Evolutionary conservation across 1,284 basidiomycete genomes (phyloP).

Genomic region (Lentinula novae-zelandiae): DNA sequence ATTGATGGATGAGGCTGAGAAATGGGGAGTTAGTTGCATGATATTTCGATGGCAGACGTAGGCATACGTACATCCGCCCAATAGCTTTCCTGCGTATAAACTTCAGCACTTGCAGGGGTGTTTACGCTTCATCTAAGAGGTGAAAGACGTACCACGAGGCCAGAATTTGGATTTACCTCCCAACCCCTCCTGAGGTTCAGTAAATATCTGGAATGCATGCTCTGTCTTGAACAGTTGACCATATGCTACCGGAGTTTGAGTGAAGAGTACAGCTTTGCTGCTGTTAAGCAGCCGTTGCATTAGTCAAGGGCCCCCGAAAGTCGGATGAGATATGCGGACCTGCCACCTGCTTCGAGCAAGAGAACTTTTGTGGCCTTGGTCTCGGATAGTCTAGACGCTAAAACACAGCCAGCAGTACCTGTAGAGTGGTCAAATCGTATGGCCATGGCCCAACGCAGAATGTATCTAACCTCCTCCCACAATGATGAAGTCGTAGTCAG

Average conservation of each 20-base stretch:
- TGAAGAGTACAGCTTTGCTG: conserved; percentile 32
- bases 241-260: conserved; percentile 40
- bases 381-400: conserved; percentile 64
- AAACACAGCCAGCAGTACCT: conserved; percentile 61
- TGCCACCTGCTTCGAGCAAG: conserved; percentile 62
- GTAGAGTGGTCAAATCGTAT: conserved; percentile 3
- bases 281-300: conserved; percentile 20
- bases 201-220: conserved; percentile 52
- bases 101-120: background rate
- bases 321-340: conserved; percentile 32
- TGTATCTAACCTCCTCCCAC: conserved; percentile 54
- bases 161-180: conserved; percentile 42
- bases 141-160: conserved; percentile 50
- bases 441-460: background rate
- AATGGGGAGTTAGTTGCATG: background rate
- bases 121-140: conserved; percentile 6
- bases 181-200: conserved; percentile 51
- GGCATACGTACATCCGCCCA: conserved; percentile 60
- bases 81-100: conserved; percentile 45
- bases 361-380: conserved; percentile 52
- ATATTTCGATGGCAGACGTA: background rate
- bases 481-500: conserved; percentile 59
- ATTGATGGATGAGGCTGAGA: conserved; percentile 59
- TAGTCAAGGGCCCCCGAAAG: background rate
- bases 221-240: conserved; percentile 37